phyloP scores from a whole-genome alignment of 306 rosid species.

The Cucurbita ficifolia region DNA sequence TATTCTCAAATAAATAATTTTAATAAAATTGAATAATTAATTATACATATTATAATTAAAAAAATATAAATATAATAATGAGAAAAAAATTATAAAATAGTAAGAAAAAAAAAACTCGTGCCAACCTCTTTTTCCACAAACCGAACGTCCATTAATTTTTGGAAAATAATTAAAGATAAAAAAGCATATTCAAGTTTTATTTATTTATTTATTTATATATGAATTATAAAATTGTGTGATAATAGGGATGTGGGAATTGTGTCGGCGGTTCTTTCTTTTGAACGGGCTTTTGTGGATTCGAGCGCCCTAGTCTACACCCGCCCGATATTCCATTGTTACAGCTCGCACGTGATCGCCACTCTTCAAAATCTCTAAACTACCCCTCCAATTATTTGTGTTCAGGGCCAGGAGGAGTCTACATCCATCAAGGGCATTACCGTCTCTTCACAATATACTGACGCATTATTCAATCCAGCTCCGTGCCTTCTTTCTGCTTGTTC shows the following conservation, averaged over 20 bases:
- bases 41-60: too few species aligned
- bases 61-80: too few species aligned
- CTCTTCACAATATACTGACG: background rate
- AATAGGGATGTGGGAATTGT: constrained; percentile 14
- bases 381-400: background rate
- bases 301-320: constrained; percentile 10
- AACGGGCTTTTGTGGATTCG: constrained; percentile 1
- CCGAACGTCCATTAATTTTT: background rate
- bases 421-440: background rate
- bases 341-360: constrained; percentile 18
- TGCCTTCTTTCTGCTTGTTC: background rate
- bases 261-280: constrained; percentile 15
- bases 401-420: too few species aligned
- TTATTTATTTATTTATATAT: background rate
- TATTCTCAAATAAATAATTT: too few species aligned
- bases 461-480: background rate
- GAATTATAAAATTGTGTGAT: background rate
- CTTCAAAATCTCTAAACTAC: background rate
- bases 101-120: too few species aligned
- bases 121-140: too few species aligned
- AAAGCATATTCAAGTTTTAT: background rate
- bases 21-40: too few species aligned
- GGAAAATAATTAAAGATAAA: background rate
- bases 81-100: too few species aligned
- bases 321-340: constrained; percentile 13